Base-by-base conservation (phyloP, 225 moss, liverwort and hornwort genomes). In the Bryum argenteum region DNA sequence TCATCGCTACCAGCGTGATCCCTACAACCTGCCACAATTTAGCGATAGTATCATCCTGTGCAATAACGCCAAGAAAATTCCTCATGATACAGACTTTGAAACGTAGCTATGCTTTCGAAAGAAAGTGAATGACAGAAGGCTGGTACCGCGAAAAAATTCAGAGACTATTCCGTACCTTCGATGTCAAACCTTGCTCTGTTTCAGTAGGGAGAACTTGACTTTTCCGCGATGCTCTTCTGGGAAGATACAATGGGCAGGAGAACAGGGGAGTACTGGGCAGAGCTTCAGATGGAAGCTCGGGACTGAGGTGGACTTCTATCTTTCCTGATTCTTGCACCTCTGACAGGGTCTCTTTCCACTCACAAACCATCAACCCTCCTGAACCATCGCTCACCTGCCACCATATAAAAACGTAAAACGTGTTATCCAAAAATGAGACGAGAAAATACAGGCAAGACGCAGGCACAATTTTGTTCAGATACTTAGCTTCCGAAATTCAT, bases 361-460 rank as follows among this genome's bases (percentile, higher is more conserved):
- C 70, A 19, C 81, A 74, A 11, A 77, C 75, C 59, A 76, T 72
- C 71, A 89, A 75, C 43, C 77, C 86, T 77, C 89, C 83, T 42
- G 72, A 67, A 22, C 78, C 78, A 77, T 89, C 86, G 62, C 77
- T 70, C 38, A 89, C 85, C 89, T 89, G 81, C 60, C 58, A 59
- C 38, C 71, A 66, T 26, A 26, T 4, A 28, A 54, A 41, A 28
- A 73, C 33, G 33, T 33, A 5, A 6, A 33, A 33, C 33, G 1
- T 33, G 2, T 33, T 33, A 33, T 33, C 33, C 33, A 33, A 33
- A 6, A 33, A 33, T 33, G 33, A 33, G 33, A 6, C 33, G 33
- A 33, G 2, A 4, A n/a, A n/a, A 33, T 33, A 33, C 33, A 33
- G 0, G 44, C 8, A 62, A 72, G 61, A 13, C 22, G 26, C 58